Base-by-base conservation (phyloP, 768 basidiomycete species). In the Pholiota microspora region DNA sequence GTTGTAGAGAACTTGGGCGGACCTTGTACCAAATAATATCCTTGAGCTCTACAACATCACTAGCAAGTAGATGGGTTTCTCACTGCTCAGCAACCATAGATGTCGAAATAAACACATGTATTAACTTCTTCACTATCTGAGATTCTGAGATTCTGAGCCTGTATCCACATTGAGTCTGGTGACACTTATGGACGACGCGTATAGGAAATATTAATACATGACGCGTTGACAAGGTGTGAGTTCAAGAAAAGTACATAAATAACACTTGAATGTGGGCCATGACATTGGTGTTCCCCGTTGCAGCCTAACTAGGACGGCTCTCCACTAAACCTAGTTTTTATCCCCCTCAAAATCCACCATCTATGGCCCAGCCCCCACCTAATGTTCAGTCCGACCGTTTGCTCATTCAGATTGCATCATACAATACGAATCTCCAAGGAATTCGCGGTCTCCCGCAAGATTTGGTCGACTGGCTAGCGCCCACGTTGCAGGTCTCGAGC, bases 381-480 rank as follows among this genome's bases (percentile, higher is more conserved):
- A 24, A 32, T 42, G 23, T 48, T 24, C 55, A 60, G 34, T 31
- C 62, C 12, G 71, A 71, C 54, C 73, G 70, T 16, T 64, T 87
- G 18, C 73, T 90, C 51, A 85, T 93, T 4, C 91, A 92, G 64
- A 85, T 93, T 51, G 89, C 89, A 9, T 85, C 92, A 2, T 97
- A 94, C 74, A 97, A 97, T 66, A 93, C 93, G 5, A 94, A 94
- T 64, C 76, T 95, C 6, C 93, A 94, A 69, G 89, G 86, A 5
- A 77, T 83, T 15, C 70, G 74, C 24, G 88, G 86, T 9, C 67
- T 91, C 25, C 88, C 89, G 0, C 89, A 94, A 67, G 88, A 95
- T 64, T 79, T 98, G 44, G 90, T 94, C 2, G 88, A 92, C 72
- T 98, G 95, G 95, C 81, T 98, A 23, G 77, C 83, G 2, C 93